Conservation (phyloP, 768 basidiomycete species). For the Leccinum obscurum region DNA sequence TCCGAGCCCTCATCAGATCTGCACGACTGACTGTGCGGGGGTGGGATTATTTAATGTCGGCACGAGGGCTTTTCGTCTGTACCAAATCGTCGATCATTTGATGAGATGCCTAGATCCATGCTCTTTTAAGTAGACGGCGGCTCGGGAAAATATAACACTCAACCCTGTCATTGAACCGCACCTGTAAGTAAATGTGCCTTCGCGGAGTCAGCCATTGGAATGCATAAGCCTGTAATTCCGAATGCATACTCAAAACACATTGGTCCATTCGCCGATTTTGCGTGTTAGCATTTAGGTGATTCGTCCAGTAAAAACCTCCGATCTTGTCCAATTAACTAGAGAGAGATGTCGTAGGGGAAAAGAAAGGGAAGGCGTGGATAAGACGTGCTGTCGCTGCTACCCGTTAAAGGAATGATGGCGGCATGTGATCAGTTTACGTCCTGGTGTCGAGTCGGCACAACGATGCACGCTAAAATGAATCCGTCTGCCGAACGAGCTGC, state of each 20-base stretch:
- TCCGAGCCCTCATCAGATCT: constrained; percentile 13
- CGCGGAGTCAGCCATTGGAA: constrained; percentile 25
- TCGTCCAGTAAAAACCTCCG: constrained; percentile 1
- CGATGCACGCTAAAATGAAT: constrained; percentile 10
- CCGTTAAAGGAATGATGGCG: constrained; percentile 22
- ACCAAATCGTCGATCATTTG: constrained; percentile 24
- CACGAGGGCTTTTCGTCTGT: constrained; percentile 13
- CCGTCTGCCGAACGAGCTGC: constrained; percentile 11
- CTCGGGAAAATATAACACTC: constrained; percentile 19
- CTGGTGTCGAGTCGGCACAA: constrained; percentile 14
- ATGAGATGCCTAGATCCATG: constrained; percentile 22
- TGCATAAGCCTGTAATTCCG: constrained; percentile 11
- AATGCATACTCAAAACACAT: constrained; percentile 9
- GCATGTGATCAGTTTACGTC: constrained; percentile 29
- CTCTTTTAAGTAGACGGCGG: constrained; percentile 10
- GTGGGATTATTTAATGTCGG: constrained; percentile 17
- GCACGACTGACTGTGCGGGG: constrained; percentile 10
- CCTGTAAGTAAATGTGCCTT: constrained; percentile 13
- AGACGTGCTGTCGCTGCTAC: constrained; percentile 16
- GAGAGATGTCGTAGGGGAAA: not conserved
- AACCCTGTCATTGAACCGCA: constrained; percentile 19
- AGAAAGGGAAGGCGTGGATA: constrained; percentile 8
- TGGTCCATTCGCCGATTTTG: constrained; percentile 11
- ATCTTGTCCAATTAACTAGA: not conserved
- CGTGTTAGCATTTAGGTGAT: not conserved